A percentile compares a stretch with the other conserved stretches of the same genome.
Conservation (phyloP, 371 early-diverging fungal genomes). For the Batkoa obscura region DNA sequence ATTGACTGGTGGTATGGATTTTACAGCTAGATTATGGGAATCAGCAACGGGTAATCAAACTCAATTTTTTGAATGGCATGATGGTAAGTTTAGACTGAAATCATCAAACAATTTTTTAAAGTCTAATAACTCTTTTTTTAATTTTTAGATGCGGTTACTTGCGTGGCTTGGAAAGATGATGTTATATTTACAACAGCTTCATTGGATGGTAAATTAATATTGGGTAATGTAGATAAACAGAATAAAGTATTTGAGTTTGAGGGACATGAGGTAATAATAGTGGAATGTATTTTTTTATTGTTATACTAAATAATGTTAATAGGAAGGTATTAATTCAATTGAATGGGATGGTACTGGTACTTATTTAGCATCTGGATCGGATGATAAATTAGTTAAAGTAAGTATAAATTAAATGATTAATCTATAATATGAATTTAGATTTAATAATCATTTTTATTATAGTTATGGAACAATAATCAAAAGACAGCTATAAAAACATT, state of each 20-base stretch:
- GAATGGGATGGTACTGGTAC: conserved; percentile 69
- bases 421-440: too few species aligned
- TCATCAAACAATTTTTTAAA: background rate
- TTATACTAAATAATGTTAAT: background rate
- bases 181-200: conserved; percentile 81
- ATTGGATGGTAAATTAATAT: conserved; percentile 55
- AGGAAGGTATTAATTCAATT: conserved; percentile 71
- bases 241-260: conserved; percentile 44
- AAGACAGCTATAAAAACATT: conserved; percentile 33
- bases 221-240: conserved; percentile 48
- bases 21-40: conserved; percentile 73
- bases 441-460: background rate
- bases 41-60: conserved; percentile 48
- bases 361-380: conserved; percentile 76
- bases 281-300: conserved; percentile 9
- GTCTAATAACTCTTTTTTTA: background rate
- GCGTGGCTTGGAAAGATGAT: conserved; percentile 87
- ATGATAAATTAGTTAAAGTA: conserved; percentile 74
- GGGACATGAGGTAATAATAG: conserved; percentile 38
- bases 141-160: conserved; percentile 40
- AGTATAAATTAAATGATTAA: conserved; percentile 19
- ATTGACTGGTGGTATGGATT: conserved; percentile 63
- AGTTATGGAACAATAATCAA: conserved; percentile 16
- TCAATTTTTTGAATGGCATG: conserved; percentile 60
- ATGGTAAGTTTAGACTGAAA: conserved; percentile 29